A percentile compares a stretch with the other conserved stretches of the same genome.
These are phyloP conservation scores for Sporisorium sorghi DNA, from an alignment of 1,284 basidiomycete genomes.

Conservation along the genomic window DNA sequence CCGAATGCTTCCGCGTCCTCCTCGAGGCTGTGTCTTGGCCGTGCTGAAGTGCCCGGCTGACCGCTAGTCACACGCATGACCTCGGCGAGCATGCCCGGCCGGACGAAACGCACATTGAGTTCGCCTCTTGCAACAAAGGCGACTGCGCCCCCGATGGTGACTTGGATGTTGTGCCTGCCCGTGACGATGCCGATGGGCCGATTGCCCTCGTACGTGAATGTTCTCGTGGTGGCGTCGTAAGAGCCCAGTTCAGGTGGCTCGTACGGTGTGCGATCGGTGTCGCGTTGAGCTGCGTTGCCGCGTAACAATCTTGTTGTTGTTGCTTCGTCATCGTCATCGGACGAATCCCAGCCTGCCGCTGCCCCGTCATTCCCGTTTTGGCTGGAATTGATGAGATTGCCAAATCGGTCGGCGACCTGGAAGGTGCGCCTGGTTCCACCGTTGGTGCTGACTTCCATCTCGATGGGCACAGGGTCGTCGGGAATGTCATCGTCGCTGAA, in stretches of 20 bases:
- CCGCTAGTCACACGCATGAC: constrained; percentile 37
- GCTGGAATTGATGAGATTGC: constrained; percentile 21
- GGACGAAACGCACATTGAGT: constrained; percentile 36
- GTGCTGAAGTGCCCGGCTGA: background rate
- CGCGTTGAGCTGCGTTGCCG: background rate
- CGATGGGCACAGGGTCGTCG: constrained; percentile 38
- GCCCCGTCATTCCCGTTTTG: background rate
- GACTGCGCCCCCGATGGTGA: constrained; percentile 28
- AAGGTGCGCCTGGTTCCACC: constrained; percentile 29
- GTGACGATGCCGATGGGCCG: constrained; percentile 28
- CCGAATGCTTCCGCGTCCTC: background rate
- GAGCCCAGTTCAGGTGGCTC: constrained; percentile 22
- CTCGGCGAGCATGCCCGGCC: constrained; percentile 28
- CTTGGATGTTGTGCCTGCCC: constrained; percentile 20
- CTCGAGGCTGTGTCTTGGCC: background rate
- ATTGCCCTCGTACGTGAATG: constrained; percentile 34
- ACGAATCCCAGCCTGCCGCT: constrained; percentile 19
- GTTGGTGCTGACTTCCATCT: constrained; percentile 32
- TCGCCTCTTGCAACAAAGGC: constrained; percentile 31
- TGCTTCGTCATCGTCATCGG: constrained; percentile 14
- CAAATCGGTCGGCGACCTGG: constrained; percentile 39
- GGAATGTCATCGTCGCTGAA: constrained; percentile 32
- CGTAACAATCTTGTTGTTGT: background rate
- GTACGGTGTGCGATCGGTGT: constrained; percentile 16
- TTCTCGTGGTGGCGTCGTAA: constrained; percentile 30